These are phyloP conservation scores for Cocos nucifera DNA, from an alignment of 176 grass and related monocot species.

Conservation along the genomic window DNA sequence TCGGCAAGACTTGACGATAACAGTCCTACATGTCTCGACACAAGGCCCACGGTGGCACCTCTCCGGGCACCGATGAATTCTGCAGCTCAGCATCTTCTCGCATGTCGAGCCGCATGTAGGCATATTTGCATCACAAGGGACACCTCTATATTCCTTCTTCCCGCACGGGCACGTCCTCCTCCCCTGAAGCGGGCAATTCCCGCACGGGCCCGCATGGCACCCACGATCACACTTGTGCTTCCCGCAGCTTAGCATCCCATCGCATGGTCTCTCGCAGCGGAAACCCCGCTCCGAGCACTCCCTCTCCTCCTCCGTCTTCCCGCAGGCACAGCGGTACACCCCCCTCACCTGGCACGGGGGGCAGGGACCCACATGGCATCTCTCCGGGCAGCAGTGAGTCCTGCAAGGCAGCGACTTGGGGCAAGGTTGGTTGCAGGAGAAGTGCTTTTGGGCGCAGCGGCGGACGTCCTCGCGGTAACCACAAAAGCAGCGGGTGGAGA, in stretches of 20 bases:
- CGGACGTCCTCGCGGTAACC: conserved; percentile 39
- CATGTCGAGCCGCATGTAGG: conserved; percentile 69
- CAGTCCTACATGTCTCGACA: conserved; percentile 59
- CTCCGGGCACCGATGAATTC: conserved; percentile 67
- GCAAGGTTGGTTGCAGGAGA: conserved; percentile 52
- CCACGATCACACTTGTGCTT: conserved; percentile 86
- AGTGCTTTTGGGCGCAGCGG: conserved; percentile 66
- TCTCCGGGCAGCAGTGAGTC: conserved; percentile 44
- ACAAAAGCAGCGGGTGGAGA: conserved; percentile 55
- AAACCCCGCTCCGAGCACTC: conserved; percentile 59
- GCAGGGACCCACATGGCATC: conserved; percentile 61
- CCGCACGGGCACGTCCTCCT: conserved; percentile 70
- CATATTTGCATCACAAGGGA: conserved; percentile 64
- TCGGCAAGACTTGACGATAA: conserved; percentile 59
- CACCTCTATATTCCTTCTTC: conserved; percentile 64
- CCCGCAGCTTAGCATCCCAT: conserved; percentile 47
- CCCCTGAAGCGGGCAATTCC: conserved; percentile 72
- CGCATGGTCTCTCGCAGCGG: conserved; percentile 46
- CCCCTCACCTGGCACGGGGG: conserved; percentile 48
- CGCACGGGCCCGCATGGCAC: conserved; percentile 69
- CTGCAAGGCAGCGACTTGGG: conserved; percentile 51
- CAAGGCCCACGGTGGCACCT: conserved; percentile 71
- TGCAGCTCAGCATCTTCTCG: conserved; percentile 61
- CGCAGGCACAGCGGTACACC: conserved; percentile 51
- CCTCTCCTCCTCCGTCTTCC: conserved; percentile 40